Percentiles rank a stretch among this genome's conserved stretches.
Conservation (phyloP, 2,329 filamentous ascomycete species). For the Dactylellina cionopaga region DNA sequence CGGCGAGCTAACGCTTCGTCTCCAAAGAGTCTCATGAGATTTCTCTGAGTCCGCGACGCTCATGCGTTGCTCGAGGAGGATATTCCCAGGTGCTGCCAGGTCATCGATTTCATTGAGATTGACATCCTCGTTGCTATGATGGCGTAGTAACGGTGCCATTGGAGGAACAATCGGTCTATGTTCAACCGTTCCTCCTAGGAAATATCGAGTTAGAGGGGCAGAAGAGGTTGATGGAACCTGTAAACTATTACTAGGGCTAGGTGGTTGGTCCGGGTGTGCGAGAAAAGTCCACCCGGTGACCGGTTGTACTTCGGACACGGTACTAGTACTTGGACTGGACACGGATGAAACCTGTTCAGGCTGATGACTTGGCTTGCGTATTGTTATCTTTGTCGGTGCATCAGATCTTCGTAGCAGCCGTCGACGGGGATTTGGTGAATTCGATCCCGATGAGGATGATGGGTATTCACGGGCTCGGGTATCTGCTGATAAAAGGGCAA, state of each 20-base stretch:
- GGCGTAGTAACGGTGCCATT: not conserved
- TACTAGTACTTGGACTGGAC: slow-evolving; percentile 20
- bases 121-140: slow-evolving; percentile 15
- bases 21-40: slow-evolving; percentile 44
- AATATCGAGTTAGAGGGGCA: not conserved
- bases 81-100: not conserved
- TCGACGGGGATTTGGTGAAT: slow-evolving; percentile 24
- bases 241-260: not conserved
- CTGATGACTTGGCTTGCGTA: slow-evolving; percentile 21
- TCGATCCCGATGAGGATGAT: slow-evolving; percentile 23
- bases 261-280: slow-evolving; percentile 5
- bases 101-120: slow-evolving; percentile 4
- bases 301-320: slow-evolving; percentile 16
- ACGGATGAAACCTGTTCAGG: not conserved
- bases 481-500: not conserved
- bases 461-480: not conserved
- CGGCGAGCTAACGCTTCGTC: slow-evolving; percentile 44
- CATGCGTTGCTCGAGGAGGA: slow-evolving; percentile 16
- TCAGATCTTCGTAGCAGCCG: slow-evolving; percentile 13
- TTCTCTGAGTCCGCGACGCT: slow-evolving; percentile 37
- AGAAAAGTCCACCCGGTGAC: slow-evolving; percentile 33
- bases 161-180: not conserved
- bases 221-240: not conserved
- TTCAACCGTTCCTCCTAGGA: not conserved
- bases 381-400: slow-evolving; percentile 30